Percentiles rank a stretch among this genome's conserved stretches.
phyloP scores from a whole-genome alignment of 202 grass and related monocot species.

The Schoenoplectus triqueter region DNA sequence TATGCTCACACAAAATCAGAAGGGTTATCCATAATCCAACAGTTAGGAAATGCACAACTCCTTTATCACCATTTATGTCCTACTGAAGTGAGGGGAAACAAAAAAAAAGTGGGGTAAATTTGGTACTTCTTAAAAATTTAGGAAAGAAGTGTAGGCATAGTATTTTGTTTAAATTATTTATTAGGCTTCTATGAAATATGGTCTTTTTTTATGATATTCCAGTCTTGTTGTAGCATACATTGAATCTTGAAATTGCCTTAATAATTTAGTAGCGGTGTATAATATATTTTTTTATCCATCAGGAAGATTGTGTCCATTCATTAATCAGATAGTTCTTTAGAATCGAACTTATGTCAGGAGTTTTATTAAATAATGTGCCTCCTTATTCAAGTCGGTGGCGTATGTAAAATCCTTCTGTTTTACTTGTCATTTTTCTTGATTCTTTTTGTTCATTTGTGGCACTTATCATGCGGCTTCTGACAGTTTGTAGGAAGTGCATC shows the following conservation, averaged over 20 bases:
- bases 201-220: background rate
- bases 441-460: conserved; percentile 10
- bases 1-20: background rate
- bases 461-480: background rate
- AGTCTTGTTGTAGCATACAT: background rate
- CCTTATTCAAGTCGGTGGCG: background rate
- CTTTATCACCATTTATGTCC: conserved; percentile 22
- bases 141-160: background rate
- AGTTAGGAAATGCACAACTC: background rate
- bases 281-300: background rate
- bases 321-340: conserved; percentile 15
- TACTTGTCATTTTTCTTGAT: background rate
- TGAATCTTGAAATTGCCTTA: background rate
- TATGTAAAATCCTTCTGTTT: background rate
- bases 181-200: background rate
- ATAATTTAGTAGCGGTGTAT: background rate
- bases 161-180: background rate
- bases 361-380: background rate
- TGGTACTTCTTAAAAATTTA: background rate
- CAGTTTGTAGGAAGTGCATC: conserved; percentile 94
- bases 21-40: background rate
- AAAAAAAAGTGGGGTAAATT: background rate
- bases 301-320: background rate
- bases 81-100: background rate
- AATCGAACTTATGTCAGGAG: conserved; percentile 13